Percentiles rank a stretch among this genome's conserved stretches.
Evolutionary conservation across 2,329 filamentous ascomycete genomes (phyloP).

Genomic region (Emergomyces africanus): DNA sequence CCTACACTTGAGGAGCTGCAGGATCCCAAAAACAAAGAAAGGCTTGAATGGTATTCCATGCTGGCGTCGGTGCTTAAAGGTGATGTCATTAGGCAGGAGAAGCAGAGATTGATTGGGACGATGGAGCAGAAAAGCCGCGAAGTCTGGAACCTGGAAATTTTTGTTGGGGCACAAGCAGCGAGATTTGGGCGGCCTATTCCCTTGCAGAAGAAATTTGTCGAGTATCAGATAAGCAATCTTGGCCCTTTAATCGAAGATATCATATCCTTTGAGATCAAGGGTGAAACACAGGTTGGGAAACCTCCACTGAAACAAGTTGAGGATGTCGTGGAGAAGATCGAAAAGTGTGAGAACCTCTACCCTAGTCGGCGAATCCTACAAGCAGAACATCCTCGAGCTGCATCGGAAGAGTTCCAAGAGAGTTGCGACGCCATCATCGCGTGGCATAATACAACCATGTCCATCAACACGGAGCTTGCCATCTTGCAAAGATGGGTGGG

Average conservation of each 20-base stretch:
- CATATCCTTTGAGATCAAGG: constrained; percentile 86
- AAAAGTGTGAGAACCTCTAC: constrained; percentile 75
- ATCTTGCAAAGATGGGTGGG: constrained; percentile 95
- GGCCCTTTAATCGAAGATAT: constrained; percentile 74
- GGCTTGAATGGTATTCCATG: constrained; percentile 98
- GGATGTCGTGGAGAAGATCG: constrained; percentile 80
- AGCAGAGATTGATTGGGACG: constrained; percentile 82
- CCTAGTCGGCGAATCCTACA: constrained; percentile 66
- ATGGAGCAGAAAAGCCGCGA: constrained; percentile 61
- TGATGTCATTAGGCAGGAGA: constrained; percentile 95
- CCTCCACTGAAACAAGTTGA: constrained; percentile 77
- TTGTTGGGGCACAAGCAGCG: constrained; percentile 76
- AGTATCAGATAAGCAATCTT: constrained; percentile 64
- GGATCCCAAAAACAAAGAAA: constrained; percentile 75
- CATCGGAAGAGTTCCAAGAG: constrained; percentile 63
- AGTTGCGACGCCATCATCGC: constrained; percentile 81
- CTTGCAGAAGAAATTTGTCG: constrained; percentile 75
- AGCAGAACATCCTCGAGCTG: constrained; percentile 60
- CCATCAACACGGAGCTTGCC: constrained; percentile 88
- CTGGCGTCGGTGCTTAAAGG: constrained; percentile 87
- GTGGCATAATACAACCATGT: constrained; percentile 93
- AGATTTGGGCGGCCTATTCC: constrained; percentile 72
- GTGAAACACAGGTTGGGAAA: constrained; percentile 82
- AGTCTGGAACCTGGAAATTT: constrained; percentile 57
- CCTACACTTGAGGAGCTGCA: constrained; percentile 82